Evolutionary conservation across 331 rosid species (phyloP).

Genomic region (Malus hybrid): DNA sequence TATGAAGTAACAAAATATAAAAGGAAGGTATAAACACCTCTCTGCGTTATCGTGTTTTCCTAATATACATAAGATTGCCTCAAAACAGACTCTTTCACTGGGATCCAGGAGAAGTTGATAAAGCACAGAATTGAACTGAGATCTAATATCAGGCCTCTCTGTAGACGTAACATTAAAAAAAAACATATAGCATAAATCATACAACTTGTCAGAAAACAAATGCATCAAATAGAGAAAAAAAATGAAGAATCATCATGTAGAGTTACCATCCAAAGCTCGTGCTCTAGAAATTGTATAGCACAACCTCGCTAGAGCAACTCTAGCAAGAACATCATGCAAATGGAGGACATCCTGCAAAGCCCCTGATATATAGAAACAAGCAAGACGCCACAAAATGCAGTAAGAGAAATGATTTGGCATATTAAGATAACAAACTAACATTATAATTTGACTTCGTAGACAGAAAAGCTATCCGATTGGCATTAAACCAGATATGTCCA

Average conservation of each 20-base stretch:
- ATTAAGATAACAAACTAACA: not conserved
- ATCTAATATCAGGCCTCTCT: constrained; percentile 86
- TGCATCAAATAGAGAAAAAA: not conserved
- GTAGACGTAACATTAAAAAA: constrained; percentile 5
- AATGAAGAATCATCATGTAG: not conserved
- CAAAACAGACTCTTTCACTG: constrained; percentile 98
- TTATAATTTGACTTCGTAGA: too few species aligned
- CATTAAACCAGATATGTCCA: too few species aligned
- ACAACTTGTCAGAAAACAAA: constrained; percentile 10
- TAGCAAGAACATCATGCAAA: constrained; percentile 96
- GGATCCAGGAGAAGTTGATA: constrained; percentile 98
- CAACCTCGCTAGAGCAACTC: constrained; percentile 88
- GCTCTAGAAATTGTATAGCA: constrained; percentile 85
- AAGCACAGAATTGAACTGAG: constrained; percentile 89
- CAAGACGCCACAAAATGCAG: not conserved
- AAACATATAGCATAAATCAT: constrained; percentile 2
- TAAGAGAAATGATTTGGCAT: not conserved
- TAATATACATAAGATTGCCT: constrained; percentile 83
- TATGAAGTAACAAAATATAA: not conserved
- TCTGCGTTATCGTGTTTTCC: constrained; percentile 76
- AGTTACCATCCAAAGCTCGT: constrained; percentile 81
- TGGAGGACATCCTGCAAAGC: constrained; percentile 95
- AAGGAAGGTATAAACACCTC: constrained; percentile 41
- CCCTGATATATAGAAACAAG: constrained; percentile 42
- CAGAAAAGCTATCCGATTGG: too few species aligned